Percentiles rank a stretch among this genome's conserved stretches.
Conservation (phyloP, 768 basidiomycete genomes). For the Serendipita sp. region DNA sequence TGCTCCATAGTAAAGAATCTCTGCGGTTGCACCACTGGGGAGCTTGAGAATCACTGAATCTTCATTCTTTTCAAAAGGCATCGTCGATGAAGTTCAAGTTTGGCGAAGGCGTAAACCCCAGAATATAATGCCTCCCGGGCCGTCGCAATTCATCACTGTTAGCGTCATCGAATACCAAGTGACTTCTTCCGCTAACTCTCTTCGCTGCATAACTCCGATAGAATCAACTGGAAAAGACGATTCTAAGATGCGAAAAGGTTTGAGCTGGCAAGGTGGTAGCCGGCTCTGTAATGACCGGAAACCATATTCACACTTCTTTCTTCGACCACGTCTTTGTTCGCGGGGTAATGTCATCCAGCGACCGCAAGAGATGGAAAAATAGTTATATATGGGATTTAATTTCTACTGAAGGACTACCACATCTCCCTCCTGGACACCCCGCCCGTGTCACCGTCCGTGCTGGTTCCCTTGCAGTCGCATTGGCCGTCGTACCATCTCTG, state of each 20-base stretch:
- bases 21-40: conserved; percentile 11
- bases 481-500: background rate
- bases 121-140: too few relatives aligned
- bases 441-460: background rate
- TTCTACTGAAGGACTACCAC: background rate
- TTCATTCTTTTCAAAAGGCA: conserved; percentile 35
- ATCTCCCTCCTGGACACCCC: background rate
- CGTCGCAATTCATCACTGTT: too few relatives aligned
- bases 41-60: conserved; percentile 15
- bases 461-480: background rate
- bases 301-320: too few relatives aligned
- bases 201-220: too few relatives aligned
- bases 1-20: conserved; percentile 66
- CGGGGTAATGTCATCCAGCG: background rate
- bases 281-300: background rate
- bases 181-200: too few relatives aligned
- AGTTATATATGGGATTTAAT: background rate
- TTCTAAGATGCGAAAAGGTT: too few relatives aligned
- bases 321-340: background rate
- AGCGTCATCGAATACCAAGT: too few relatives aligned
- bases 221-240: too few relatives aligned
- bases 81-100: background rate
- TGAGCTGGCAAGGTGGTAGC: background rate
- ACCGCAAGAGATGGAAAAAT: background rate
- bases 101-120: too few relatives aligned